A percentile compares a stretch with the other conserved stretches of the same genome.
Evolutionary conservation across 805 yeast species (phyloP).

Genomic region (Sugiyamaella americana): DNA sequence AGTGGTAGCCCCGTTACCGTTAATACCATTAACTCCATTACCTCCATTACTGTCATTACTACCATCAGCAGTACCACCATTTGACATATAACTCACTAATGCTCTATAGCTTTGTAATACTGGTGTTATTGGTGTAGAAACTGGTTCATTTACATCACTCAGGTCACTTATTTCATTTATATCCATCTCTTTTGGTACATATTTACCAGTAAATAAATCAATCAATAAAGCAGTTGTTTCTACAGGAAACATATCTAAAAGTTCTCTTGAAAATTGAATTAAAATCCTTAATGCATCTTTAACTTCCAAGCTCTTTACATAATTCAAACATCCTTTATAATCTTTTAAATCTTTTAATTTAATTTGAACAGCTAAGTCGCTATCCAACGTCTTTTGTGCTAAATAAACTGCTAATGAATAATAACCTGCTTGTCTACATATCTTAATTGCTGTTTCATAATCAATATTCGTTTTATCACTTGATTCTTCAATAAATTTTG

Average conservation of each 20-base stretch:
- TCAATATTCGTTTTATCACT: constrained; percentile 45
- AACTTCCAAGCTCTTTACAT: constrained; percentile 59
- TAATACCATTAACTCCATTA: not conserved
- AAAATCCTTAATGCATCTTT: constrained; percentile 73
- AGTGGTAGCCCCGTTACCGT: constrained; percentile 12
- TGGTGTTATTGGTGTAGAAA: constrained; percentile 16
- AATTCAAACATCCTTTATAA: constrained; percentile 54
- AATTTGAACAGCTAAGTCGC: constrained; percentile 70
- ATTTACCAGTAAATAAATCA: constrained; percentile 83
- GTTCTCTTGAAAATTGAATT: constrained; percentile 54
- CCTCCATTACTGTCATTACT: not conserved
- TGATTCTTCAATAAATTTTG: constrained; percentile 44
- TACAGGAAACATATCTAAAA: constrained; percentile 65
- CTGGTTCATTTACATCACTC: not conserved
- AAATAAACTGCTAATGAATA: constrained; percentile 59
- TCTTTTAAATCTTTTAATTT: constrained; percentile 60
- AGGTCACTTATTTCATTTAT: too few relatives aligned
- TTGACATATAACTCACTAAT: constrained; percentile 48
- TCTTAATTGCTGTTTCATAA: constrained; percentile 55
- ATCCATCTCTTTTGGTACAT: constrained; percentile 39
- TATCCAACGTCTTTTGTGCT: constrained; percentile 65
- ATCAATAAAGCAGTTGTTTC: constrained; percentile 79
- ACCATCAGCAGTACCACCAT: not conserved
- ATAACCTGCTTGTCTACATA: constrained; percentile 70
- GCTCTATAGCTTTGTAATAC: constrained; percentile 52